Base-by-base conservation (phyloP, 257 asterid genomes). In the Scutellaria baicalensis region DNA sequence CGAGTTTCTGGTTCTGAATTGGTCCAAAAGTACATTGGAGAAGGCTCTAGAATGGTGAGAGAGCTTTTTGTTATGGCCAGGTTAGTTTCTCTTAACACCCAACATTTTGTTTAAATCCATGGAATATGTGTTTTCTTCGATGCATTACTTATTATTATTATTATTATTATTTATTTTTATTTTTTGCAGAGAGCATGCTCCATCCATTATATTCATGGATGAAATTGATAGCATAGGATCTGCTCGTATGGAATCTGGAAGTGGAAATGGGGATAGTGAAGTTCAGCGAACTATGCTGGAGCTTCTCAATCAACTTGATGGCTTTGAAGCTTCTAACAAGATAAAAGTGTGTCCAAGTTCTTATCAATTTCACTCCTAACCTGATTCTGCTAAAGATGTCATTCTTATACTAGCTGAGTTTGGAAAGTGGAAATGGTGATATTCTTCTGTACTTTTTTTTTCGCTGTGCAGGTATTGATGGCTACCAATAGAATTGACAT, bases 1-100 rank as follows among this genome's bases (percentile, higher is more conserved):
- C 78, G 88, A 67, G 88, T 85, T 71, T 83, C 84, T 62, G 90
- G 90, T 7, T 80, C 88, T 73, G 90, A 85, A 73, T 77, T 85
- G 18, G 88, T 85, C 51, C 88, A 83, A 31, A 85, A 83, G 74
- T 82, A 82, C 58, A 83, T 82, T 23, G 89, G 89, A 48, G 89
- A 84, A 80, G 86, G 86, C 56, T 92, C 97, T 67, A 84, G 96
- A 67, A 92, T 92, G 97, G 93, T 92, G 78, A 85, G 98, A 79
- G 98, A 92, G 49, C 96, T 92, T 73, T 92, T 92, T 75, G 98
- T 92, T 35, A 92, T 92, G 98, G 97, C 97, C 77, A 88, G 98
- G 98, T 88, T 61, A 43, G 87, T 59, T 68, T n/a, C 66, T 60
- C 47, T 58, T 8, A 31, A 44, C 33, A 6, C 13, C 62, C 40